Evolutionary conservation across 345 rosid species (phyloP).

Genomic region (Cardamine resedifolia): DNA sequence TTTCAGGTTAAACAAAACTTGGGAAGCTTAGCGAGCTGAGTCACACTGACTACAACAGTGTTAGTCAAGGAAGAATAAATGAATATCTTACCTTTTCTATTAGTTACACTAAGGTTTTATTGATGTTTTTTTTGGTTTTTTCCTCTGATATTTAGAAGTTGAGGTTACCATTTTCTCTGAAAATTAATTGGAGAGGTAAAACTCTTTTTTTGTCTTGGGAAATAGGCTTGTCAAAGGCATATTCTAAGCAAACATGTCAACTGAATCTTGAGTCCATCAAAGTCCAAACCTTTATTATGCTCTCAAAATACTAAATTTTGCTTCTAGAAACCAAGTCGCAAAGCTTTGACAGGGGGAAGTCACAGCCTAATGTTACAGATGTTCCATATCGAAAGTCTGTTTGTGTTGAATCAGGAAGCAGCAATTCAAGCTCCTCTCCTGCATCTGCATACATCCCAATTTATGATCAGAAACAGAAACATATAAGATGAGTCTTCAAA

Average conservation of each 20-base stretch:
- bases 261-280: neutral
- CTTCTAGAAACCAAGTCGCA: neutral
- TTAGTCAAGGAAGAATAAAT: neutral
- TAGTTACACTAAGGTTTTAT: neutral
- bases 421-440: conserved; percentile 61
- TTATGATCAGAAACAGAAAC: neutral
- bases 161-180: no score
- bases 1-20: no score
- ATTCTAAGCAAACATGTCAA: neutral
- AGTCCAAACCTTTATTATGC: conserved; percentile 13
- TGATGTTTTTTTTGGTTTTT: no score
- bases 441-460: conserved; percentile 45
- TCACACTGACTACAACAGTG: neutral
- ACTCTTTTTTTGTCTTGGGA: neutral
- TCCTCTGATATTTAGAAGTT: no score
- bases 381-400: conserved; percentile 6
- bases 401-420: conserved; percentile 44
- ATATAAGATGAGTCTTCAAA: conserved; percentile 6
- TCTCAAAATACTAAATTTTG: neutral
- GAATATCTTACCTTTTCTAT: neutral
- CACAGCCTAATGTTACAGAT: conserved; percentile 3
- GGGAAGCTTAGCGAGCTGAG: neutral
- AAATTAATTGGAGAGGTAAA: neutral
- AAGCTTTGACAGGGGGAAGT: conserved; percentile 8
- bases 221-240: neutral